Percentiles rank a stretch among this genome's conserved stretches.
phyloP scores from a whole-genome alignment of 176 grass and related monocot genomes.

The Aegilops longissima region DNA sequence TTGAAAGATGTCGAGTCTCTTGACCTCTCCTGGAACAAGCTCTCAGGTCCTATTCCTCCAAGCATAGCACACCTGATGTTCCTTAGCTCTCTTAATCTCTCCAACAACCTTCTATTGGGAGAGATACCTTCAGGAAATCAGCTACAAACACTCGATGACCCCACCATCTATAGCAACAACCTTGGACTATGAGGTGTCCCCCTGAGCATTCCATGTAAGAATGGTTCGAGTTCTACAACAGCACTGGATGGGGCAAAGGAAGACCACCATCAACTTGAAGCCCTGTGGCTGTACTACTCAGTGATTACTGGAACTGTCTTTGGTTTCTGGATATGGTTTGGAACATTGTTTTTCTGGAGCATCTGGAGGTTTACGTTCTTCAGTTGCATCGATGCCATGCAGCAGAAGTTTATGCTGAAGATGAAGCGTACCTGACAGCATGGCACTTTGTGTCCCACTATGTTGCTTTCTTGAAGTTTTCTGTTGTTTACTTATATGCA shows the following conservation, averaged over 20 bases:
- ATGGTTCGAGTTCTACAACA: background rate
- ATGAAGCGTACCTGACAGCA: background rate
- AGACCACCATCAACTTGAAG: background rate
- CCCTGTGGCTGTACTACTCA: background rate
- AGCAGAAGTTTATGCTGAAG: background rate
- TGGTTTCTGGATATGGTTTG: slow-evolving; percentile 30
- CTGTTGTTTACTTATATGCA: too few species aligned
- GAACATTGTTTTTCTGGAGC: background rate
- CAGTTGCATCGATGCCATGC: background rate
- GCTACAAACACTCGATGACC: background rate
- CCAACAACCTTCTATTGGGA: slow-evolving; percentile 10
- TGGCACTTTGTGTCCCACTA: background rate
- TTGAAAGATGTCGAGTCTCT: background rate
- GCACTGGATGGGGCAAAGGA: background rate
- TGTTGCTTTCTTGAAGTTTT: background rate
- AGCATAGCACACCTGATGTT: background rate
- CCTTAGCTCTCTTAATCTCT: background rate
- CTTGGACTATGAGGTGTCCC: background rate
- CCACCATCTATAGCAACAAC: slow-evolving; percentile 4
- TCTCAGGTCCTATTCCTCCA: slow-evolving; percentile 19
- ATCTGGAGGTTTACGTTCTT: background rate
- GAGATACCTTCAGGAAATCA: slow-evolving; percentile 3
- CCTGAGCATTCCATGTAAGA: background rate
- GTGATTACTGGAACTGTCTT: slow-evolving; percentile 2
- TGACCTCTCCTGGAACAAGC: slow-evolving; percentile 31